A percentile compares a stretch with the other conserved stretches of the same genome.
Evolutionary conservation across 768 basidiomycete genomes (phyloP).

Genomic region (Termitomyces sp.): DNA sequence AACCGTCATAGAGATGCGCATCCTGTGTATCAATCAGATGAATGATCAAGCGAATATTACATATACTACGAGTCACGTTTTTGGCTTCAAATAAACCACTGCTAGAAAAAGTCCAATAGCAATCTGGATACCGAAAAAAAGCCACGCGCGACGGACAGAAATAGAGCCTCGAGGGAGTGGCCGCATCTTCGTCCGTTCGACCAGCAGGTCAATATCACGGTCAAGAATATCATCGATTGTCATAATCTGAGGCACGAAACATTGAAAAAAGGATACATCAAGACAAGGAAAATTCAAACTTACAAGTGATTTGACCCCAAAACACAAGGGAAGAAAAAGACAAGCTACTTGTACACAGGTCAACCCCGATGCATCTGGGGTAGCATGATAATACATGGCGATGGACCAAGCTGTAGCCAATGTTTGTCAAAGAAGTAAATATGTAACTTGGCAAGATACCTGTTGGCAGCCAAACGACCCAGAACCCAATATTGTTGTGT

Average conservation of each 20-base stretch:
- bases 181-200: slow-evolving; percentile 24
- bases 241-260: slow-evolving; percentile 22
- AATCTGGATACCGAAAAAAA: slow-evolving; percentile 24
- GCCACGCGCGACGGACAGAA: slow-evolving; percentile 22
- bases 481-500: slow-evolving; percentile 29
- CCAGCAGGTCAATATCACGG: slow-evolving; percentile 23
- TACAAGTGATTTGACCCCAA: slow-evolving; percentile 29
- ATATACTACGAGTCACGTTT: slow-evolving; percentile 14
- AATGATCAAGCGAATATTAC: neutral
- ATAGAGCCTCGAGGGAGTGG: slow-evolving; percentile 26
- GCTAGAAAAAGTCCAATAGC: slow-evolving; percentile 20
- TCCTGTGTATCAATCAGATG: slow-evolving; percentile 8
- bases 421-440: too few relatives aligned
- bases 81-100: slow-evolving; percentile 14
- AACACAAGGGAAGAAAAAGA: slow-evolving; percentile 24
- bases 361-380: slow-evolving; percentile 15
- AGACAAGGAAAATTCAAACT: too few relatives aligned
- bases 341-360: slow-evolving; percentile 16
- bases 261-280: too few relatives aligned
- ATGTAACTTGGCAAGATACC: too few relatives aligned
- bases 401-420: slow-evolving; percentile 25
- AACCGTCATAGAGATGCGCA: slow-evolving; percentile 21
- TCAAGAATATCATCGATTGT: slow-evolving; percentile 29
- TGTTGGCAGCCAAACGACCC: slow-evolving; percentile 26
- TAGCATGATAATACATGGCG: slow-evolving; percentile 26